phyloP scores from a whole-genome alignment of 148 eudicot species.

The Mesembryanthemum crystallinum region DNA sequence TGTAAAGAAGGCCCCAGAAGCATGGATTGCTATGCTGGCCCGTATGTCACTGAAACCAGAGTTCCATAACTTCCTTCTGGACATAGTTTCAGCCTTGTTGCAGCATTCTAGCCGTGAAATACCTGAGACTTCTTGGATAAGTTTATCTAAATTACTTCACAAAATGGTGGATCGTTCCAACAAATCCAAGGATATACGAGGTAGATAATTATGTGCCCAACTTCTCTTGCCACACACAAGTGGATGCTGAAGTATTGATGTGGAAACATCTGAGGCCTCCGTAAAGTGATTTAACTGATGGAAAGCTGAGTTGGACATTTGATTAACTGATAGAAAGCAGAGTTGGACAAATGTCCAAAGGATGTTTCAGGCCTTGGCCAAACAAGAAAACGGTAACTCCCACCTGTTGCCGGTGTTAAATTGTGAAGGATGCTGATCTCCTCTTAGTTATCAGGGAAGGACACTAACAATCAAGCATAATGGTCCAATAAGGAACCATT shows the following conservation, averaged over 20 bases:
- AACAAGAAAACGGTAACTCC: not conserved
- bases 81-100: constrained; percentile 42
- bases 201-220: not conserved
- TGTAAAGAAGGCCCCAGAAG: constrained; percentile 70
- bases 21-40: constrained; percentile 73
- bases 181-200: not conserved
- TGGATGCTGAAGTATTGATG: not conserved
- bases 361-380: not conserved
- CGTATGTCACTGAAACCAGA: constrained; percentile 69
- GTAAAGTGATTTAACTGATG: not conserved
- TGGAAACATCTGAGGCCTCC: not conserved
- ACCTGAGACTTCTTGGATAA: constrained; percentile 59
- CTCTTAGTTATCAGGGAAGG: not conserved
- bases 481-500: not conserved
- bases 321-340: not conserved
- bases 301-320: not conserved
- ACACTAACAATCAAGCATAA: not conserved
- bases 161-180: constrained; percentile 26
- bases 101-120: constrained; percentile 46
- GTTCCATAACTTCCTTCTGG: constrained; percentile 60
- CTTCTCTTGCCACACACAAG: not conserved
- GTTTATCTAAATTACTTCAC: constrained; percentile 59
- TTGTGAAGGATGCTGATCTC: not conserved
- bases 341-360: not conserved
- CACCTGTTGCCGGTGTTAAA: not conserved